A percentile compares a stretch with the other conserved stretches of the same genome.
These are phyloP conservation scores for Termitomyces sp. DNA, from an alignment of 768 basidiomycete genomes.

Conservation along the genomic window DNA sequence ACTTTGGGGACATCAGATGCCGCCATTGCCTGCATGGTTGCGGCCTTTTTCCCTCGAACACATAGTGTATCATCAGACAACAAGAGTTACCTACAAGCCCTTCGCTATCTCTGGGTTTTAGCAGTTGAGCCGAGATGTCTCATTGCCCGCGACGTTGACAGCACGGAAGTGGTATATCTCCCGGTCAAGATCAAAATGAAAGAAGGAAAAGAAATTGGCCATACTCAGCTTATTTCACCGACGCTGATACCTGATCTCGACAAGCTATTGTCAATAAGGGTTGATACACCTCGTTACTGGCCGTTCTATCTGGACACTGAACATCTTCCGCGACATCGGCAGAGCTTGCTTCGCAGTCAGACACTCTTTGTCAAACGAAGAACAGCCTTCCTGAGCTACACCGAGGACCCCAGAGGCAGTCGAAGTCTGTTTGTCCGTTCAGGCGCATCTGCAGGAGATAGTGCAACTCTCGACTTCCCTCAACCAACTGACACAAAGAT, in stretches of 20 bases:
- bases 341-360: slow-evolving; percentile 65
- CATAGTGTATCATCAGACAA: slow-evolving; percentile 79
- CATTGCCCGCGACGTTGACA: slow-evolving; percentile 88
- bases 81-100: slow-evolving; percentile 84
- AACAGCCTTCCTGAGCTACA: slow-evolving; percentile 89
- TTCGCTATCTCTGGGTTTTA: slow-evolving; percentile 93
- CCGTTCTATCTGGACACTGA: slow-evolving; percentile 81
- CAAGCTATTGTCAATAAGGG: slow-evolving; percentile 71
- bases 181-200: slow-evolving; percentile 83
- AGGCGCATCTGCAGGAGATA: slow-evolving; percentile 77
- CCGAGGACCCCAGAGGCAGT: slow-evolving; percentile 90
- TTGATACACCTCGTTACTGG: slow-evolving; percentile 96
- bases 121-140: slow-evolving; percentile 94
- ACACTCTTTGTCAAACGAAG: slow-evolving; percentile 90
- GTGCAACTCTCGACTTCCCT: slow-evolving; percentile 83
- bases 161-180: slow-evolving; percentile 84
- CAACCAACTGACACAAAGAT: slow-evolving; percentile 60
- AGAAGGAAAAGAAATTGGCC: slow-evolving; percentile 57
- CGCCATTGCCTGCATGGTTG: slow-evolving; percentile 83
- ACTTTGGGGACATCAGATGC: slow-evolving; percentile 90
- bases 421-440: slow-evolving; percentile 87
- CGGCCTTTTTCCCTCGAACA: slow-evolving; percentile 90
- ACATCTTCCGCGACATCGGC: slow-evolving; percentile 59
- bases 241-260: slow-evolving; percentile 90
- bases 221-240: slow-evolving; percentile 82